Conservation (phyloP, 805 yeast genomes). For the Cyberlindnera sargentensis region DNA sequence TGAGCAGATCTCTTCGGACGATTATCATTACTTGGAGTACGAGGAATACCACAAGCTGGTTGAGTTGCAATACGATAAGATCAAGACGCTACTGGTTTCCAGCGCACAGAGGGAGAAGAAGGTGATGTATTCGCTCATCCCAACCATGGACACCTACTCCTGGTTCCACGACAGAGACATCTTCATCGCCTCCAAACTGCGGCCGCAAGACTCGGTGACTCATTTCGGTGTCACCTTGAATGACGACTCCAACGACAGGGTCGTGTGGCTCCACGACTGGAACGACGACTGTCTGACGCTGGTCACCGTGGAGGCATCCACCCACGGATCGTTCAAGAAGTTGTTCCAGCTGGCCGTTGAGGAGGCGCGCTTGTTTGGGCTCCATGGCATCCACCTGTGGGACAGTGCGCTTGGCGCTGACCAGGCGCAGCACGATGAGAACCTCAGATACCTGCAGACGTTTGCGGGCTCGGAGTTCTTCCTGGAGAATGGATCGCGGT, state of each 20-base stretch:
- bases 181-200: conserved; percentile 27
- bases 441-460: conserved; percentile 6
- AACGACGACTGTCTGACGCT: conserved; percentile 25
- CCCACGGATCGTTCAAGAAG: conserved; percentile 19
- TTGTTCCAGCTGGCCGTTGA: conserved; percentile 27
- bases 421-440: not conserved
- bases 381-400: conserved; percentile 33
- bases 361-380: conserved; percentile 26
- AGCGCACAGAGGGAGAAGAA: conserved; percentile 16
- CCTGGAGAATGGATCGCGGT: conserved; percentile 27
- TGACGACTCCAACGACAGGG: conserved; percentile 25
- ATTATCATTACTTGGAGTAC: conserved; percentile 23
- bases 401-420: conserved; percentile 23
- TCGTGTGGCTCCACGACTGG: conserved; percentile 42
- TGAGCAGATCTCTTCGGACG: conserved; percentile 1
- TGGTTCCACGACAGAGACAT: conserved; percentile 38
- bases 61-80: conserved; percentile 19
- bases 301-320: conserved; percentile 8
- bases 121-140: conserved; percentile 27
- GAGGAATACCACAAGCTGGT: conserved; percentile 28
- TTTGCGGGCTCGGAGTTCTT: conserved; percentile 17
- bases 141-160: conserved; percentile 30
- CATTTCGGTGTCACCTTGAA: conserved; percentile 25
- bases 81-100: conserved; percentile 15
- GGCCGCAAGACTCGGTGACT: conserved; percentile 10